phyloP scores from a whole-genome alignment of 2,329 filamentous ascomycete species.

The Ophiocordyceps camponoti-rufipedis region DNA sequence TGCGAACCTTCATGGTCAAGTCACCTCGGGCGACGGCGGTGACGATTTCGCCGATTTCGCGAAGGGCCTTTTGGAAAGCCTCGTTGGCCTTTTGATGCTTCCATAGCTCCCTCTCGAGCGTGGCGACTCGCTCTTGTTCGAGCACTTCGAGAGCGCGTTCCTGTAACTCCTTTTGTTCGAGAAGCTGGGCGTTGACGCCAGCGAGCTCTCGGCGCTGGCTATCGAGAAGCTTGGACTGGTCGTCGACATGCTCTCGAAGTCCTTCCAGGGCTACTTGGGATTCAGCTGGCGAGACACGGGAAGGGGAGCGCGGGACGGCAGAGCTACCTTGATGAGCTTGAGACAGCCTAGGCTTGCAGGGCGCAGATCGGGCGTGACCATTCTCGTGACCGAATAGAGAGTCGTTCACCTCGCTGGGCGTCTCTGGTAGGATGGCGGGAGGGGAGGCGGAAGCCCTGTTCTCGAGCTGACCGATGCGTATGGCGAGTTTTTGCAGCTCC shows the following conservation, averaged over 20 bases:
- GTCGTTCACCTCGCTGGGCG: conserved; percentile 56
- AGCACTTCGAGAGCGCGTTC: conserved; percentile 67
- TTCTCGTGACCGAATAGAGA: conserved; percentile 44
- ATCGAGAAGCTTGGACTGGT: conserved; percentile 82
- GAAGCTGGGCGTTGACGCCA: conserved; percentile 68
- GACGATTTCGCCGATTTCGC: conserved; percentile 94
- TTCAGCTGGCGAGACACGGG: conserved; percentile 35
- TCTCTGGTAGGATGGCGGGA: conserved; percentile 51
- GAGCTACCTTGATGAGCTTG: conserved; percentile 20
- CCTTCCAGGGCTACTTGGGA: conserved; percentile 64
- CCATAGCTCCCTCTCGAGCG: conserved; percentile 80
- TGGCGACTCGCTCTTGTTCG: conserved; percentile 73
- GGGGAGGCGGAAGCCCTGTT: conserved; percentile 47
- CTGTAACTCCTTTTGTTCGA: conserved; percentile 71
- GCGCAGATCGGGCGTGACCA: conserved; percentile 25
- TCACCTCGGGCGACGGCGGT: conserved; percentile 92
- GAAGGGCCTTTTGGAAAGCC: conserved; percentile 91
- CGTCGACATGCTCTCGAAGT: conserved; percentile 77
- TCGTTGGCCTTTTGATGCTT: conserved; percentile 97
- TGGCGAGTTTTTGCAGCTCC: conserved; percentile 62
- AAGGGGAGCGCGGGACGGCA: conserved; percentile 13
- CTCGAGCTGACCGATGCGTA: conserved; percentile 69
- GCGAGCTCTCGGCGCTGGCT: conserved; percentile 74
- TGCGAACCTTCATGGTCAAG: conserved; percentile 88
- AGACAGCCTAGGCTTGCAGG: conserved; percentile 25